These are phyloP conservation scores for Colletotrichum godetiae DNA, from an alignment of 2,329 filamentous ascomycete species.

Conservation along the genomic window DNA sequence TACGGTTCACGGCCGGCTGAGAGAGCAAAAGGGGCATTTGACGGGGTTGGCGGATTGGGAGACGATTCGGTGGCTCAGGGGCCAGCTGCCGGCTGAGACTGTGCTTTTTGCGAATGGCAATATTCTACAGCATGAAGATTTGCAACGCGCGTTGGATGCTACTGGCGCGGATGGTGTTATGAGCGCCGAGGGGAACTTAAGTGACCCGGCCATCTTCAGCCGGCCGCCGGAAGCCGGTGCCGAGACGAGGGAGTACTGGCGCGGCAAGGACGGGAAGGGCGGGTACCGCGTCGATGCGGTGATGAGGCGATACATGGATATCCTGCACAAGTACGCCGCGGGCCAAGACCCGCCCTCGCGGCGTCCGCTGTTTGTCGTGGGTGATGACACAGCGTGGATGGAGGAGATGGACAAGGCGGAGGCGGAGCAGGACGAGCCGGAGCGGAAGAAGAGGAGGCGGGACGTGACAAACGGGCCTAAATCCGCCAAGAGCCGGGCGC, in stretches of 20 bases:
- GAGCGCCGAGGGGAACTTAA: conserved; percentile 95
- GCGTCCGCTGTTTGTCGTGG: conserved; percentile 78
- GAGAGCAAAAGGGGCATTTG: conserved; percentile 96
- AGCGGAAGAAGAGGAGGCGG: conserved; percentile 63
- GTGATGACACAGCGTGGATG: conserved; percentile 62
- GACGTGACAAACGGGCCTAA: conserved; percentile 37
- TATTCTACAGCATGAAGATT: conserved; percentile 82
- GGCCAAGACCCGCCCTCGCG: conserved; percentile 73
- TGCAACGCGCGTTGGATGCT: conserved; percentile 79
- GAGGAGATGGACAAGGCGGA: conserved; percentile 42
- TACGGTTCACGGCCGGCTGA: conserved; percentile 87
- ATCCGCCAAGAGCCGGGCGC: conserved; percentile 51
- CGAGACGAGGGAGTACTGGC: conserved; percentile 83
- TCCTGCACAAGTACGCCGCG: conserved; percentile 83
- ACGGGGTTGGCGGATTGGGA: conserved; percentile 94
- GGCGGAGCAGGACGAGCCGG: conserved; percentile 57
- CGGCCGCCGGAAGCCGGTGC: conserved; percentile 68
- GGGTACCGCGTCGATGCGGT: conserved; percentile 92
- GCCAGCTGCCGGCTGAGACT: conserved; percentile 85
- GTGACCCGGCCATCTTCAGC: conserved; percentile 89
- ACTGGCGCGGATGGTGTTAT: conserved; percentile 95
- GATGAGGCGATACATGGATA: conserved; percentile 88
- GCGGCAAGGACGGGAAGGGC: conserved; percentile 79
- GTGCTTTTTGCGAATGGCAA: conserved; percentile 99
- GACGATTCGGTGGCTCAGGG: conserved; percentile 83